Percentiles rank a stretch among this genome's conserved stretches.
phyloP scores from a whole-genome alignment of 1,284 basidiomycete genomes.

The Leccinum ponderosum region DNA sequence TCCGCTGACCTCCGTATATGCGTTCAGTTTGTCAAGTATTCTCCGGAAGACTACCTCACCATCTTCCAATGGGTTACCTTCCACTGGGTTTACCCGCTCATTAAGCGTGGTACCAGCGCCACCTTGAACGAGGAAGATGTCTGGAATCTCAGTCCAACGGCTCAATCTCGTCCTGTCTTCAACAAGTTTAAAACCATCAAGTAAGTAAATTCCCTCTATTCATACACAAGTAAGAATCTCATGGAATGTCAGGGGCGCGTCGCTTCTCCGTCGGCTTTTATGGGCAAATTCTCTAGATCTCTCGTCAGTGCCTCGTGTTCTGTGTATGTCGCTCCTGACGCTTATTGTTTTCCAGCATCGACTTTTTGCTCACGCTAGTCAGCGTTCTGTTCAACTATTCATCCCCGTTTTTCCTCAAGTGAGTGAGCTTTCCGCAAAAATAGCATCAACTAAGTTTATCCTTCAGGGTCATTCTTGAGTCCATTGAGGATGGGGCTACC shows the following conservation, averaged over 20 bases:
- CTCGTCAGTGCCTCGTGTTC: conserved; percentile 37
- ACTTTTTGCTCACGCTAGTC: conserved; percentile 61
- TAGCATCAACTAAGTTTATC: not conserved
- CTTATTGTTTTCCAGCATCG: conserved; percentile 43
- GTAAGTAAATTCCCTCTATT: conserved; percentile 32
- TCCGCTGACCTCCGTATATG: not conserved
- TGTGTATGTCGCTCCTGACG: not conserved
- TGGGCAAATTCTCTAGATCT: conserved; percentile 75
- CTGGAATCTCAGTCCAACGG: conserved; percentile 54
- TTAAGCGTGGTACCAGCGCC: conserved; percentile 48
- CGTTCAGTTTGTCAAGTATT: conserved; percentile 42
- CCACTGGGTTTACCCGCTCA: conserved; percentile 61
- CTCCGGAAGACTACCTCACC: conserved; percentile 65
- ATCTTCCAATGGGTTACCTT: conserved; percentile 73
- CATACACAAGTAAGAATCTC: not conserved
- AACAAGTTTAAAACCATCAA: conserved; percentile 41
- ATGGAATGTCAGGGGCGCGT: conserved; percentile 36
- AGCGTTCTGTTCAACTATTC: conserved; percentile 59
- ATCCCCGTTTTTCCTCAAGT: conserved; percentile 50
- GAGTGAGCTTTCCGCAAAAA: not conserved
- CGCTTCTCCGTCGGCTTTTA: conserved; percentile 64
- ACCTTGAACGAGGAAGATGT: conserved; percentile 61
- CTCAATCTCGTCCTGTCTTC: conserved; percentile 55
- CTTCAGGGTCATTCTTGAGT: conserved; percentile 39
- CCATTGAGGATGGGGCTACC: conserved; percentile 21